These are phyloP conservation scores for Cairneyella variabilis DNA, from an alignment of 495 filamentous ascomycete genomes.

Conservation along the genomic window DNA sequence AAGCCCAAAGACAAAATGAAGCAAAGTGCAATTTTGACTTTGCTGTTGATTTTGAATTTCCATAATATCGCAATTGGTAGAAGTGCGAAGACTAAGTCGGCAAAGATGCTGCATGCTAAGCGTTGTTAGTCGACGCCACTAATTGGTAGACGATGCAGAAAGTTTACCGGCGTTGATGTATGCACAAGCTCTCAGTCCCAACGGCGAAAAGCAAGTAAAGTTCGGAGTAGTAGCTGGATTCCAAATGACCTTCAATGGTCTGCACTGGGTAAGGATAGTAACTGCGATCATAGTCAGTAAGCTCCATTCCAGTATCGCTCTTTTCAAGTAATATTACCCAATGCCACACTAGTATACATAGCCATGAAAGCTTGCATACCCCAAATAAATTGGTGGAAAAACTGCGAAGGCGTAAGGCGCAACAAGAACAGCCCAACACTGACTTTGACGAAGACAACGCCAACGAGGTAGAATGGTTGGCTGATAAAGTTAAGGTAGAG, in stretches of 20 bases:
- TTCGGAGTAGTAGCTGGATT: neutral
- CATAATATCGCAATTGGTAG: constrained; percentile 43
- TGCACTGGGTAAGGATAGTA: constrained; percentile 23
- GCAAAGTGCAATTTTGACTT: constrained; percentile 37
- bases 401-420: constrained; percentile 32
- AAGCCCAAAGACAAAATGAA: constrained; percentile 40
- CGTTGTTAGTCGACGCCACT: constrained; percentile 1
- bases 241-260: constrained; percentile 14
- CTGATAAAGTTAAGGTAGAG: constrained; percentile 43
- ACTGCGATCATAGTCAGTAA: too few relatives aligned
- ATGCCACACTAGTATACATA: constrained; percentile 35
- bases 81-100: constrained; percentile 39
- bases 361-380: constrained; percentile 33
- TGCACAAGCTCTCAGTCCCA: constrained; percentile 29
- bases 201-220: constrained; percentile 28
- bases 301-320: too few relatives aligned
- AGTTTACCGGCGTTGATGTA: constrained; percentile 18
- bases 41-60: constrained; percentile 39
- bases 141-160: neutral
- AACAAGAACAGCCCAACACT: constrained; percentile 44
- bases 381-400: constrained; percentile 34
- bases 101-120: constrained; percentile 7
- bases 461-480: constrained; percentile 38
- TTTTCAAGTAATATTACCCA: constrained; percentile 1
- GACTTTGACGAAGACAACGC: constrained; percentile 41